phyloP scores from a whole-genome alignment of 768 basidiomycete genomes.

The Mycena vulgaris region DNA sequence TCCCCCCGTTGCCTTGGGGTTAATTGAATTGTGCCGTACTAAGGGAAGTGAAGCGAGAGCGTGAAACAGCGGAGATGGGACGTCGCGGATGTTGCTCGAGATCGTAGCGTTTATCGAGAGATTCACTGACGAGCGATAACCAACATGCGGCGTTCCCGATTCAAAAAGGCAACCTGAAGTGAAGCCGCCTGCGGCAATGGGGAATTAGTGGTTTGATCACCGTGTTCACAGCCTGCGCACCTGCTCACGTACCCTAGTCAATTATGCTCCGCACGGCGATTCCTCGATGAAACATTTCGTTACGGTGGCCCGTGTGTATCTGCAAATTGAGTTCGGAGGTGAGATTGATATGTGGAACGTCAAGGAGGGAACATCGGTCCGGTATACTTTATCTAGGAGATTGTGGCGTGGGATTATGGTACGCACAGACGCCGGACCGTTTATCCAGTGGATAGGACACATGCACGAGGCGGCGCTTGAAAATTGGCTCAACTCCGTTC shows the following conservation, averaged over 20 bases:
- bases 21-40: no score
- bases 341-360: neutral
- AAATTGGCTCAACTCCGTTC: neutral
- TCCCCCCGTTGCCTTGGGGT: no score
- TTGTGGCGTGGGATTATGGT: neutral
- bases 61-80: no score
- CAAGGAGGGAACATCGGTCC: neutral
- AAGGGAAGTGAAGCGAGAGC: no score
- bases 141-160: no score
- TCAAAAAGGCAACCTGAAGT: neutral
- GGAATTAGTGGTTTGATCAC: neutral
- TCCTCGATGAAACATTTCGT: neutral
- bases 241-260: neutral
- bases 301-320: neutral
- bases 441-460: neutral
- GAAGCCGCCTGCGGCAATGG: no score
- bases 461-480: neutral
- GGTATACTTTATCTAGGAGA: neutral
- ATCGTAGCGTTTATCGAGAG: no score
- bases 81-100: no score
- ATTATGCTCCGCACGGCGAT: neutral
- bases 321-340: no score
- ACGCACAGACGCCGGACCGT: neutral
- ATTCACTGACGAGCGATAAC: no score
- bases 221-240: constrained; percentile 12